These are phyloP conservation scores for Diplodia sapinea DNA, from an alignment of 2,329 filamentous ascomycete genomes.

Conservation along the genomic window DNA sequence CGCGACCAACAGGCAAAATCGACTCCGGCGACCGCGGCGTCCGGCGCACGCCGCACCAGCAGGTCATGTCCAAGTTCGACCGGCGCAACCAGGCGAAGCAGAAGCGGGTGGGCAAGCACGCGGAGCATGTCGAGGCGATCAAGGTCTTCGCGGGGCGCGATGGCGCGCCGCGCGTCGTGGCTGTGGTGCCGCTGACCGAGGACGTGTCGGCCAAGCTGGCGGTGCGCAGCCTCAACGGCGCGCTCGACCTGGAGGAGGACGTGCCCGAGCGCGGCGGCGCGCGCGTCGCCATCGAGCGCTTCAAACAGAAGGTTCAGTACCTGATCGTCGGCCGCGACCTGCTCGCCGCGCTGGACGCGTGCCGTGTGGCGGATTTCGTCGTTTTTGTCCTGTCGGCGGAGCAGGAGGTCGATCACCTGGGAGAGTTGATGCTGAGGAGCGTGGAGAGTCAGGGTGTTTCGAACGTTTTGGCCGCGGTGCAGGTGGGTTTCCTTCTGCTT, in stretches of 20 bases:
- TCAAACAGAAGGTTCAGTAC: conserved; percentile 94
- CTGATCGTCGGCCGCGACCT: conserved; percentile 76
- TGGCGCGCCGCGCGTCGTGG: conserved; percentile 85
- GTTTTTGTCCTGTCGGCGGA: conserved; percentile 82
- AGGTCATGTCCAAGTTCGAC: conserved; percentile 97
- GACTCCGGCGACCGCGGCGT: conserved; percentile 70
- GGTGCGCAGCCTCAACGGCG: conserved; percentile 73
- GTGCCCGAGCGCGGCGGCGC: conserved; percentile 63
- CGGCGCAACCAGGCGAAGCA: conserved; percentile 94
- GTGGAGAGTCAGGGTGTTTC: conserved; percentile 95
- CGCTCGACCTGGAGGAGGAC: conserved; percentile 75
- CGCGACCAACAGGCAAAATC: conserved; percentile 69
- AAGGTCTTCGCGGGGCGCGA: conserved; percentile 86
- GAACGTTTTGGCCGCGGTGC: conserved; percentile 84
- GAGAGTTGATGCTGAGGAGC: conserved; percentile 82
- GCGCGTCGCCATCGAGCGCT: conserved; percentile 79
- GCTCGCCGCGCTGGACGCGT: conserved; percentile 79
- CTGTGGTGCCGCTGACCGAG: conserved; percentile 80
- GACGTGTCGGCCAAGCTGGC: conserved; percentile 72
- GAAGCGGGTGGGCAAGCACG: conserved; percentile 80
- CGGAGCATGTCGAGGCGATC: conserved; percentile 77
- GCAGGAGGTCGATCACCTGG: conserved; percentile 81
- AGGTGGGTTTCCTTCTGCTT: conserved; percentile 45
- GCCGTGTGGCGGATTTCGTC: conserved; percentile 88
- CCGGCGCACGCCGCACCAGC: conserved; percentile 90